Percentiles rank a stretch among this genome's conserved stretches.
Evolutionary conservation across 2,329 filamentous ascomycete genomes (phyloP).

Genomic region (Gnomoniopsis sp.): DNA sequence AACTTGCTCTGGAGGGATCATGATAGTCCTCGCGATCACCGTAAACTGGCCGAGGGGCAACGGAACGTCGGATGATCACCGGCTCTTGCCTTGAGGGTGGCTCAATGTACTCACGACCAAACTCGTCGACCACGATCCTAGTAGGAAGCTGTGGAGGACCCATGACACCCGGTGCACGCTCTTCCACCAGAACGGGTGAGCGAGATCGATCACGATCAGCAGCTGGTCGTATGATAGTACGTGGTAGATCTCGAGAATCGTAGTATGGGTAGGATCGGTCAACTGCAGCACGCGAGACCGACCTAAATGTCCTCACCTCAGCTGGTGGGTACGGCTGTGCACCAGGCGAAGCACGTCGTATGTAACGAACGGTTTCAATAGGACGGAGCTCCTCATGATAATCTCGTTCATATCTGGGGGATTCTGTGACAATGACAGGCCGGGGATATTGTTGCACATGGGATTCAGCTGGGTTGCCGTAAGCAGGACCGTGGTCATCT

Average conservation of each 20-base stretch:
- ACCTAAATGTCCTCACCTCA: slow-evolving; percentile 35
- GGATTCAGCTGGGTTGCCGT: slow-evolving; percentile 30
- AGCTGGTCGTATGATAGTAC: slow-evolving; percentile 47
- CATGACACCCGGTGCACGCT: slow-evolving; percentile 43
- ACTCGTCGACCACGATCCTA: slow-evolving; percentile 76
- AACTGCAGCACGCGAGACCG: slow-evolving; percentile 39
- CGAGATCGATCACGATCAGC: slow-evolving; percentile 45
- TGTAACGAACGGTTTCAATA: slow-evolving; percentile 30
- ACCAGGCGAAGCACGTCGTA: slow-evolving; percentile 36
- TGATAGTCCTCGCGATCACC: slow-evolving; percentile 27
- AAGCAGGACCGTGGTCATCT: slow-evolving; percentile 32
- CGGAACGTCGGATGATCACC: slow-evolving; percentile 47
- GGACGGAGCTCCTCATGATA: slow-evolving; percentile 31
- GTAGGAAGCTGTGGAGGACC: slow-evolving; percentile 50
- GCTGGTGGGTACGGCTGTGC: slow-evolving; percentile 32
- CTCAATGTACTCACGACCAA: slow-evolving; percentile 74
- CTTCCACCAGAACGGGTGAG: slow-evolving; percentile 43
- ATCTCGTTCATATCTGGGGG: slow-evolving; percentile 29
- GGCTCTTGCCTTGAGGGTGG: slow-evolving; percentile 36
- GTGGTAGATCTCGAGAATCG: slow-evolving; percentile 38
- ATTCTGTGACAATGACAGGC: slow-evolving; percentile 23
- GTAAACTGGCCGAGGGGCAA: slow-evolving; percentile 37
- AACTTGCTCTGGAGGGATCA: slow-evolving; percentile 15
- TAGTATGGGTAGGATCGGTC: slow-evolving; percentile 41
- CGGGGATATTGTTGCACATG: slow-evolving; percentile 25